Base-by-base conservation (phyloP, 352 stramenopile species). In the Pythium aristosporum region DNA sequence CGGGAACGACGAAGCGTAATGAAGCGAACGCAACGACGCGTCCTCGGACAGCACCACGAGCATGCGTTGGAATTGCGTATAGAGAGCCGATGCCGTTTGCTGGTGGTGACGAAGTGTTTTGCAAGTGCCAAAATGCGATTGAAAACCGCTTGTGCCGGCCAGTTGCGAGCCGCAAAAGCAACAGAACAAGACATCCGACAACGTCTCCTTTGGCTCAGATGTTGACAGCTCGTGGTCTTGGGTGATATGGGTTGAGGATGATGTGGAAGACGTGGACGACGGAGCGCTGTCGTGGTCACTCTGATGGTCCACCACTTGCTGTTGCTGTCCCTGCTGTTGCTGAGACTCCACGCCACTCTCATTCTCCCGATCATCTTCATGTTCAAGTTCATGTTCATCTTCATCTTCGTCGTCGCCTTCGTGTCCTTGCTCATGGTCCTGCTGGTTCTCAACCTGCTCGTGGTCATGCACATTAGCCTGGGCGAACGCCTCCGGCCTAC, bases 1-100 rank as follows among this genome's bases (percentile, higher is more conserved):
- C 0, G 77, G 72, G 43, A 85, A 91, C 30, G 84, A 82, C 3
- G 82, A 75, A 12, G 85, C 85, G 39, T 92, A 95, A 23, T 95
- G 87, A 42, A 92, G 50, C 11, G 79, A 80, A 20, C 84, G 74
- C 20, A 91, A 57, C 2, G 80, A 80, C 20, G 58, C 32, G 49
- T 95, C 84, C 51, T 91, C 80, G 0, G 85, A 91, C 41, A 95
- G 71, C 10, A 89, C 18, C 12, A 67, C 71, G 12, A 91, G 66
- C 55, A 90, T 77, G 12, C 81, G 69, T 37, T 92, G 76, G 61
- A 92, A 92, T 25, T 78, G 77, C 28, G 55, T 47, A 52, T 86
- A 92, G 44, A 95, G 57, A 23, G 78, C 53, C 0, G 82, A 89
- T 25, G 68, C 65, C n/a, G 76, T 61, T 43, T 70, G 61, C 39